Percentiles rank a stretch among this genome's conserved stretches.
phyloP scores from a whole-genome alignment of 2,329 filamentous ascomycete species.

The Truncatella angustata region DNA sequence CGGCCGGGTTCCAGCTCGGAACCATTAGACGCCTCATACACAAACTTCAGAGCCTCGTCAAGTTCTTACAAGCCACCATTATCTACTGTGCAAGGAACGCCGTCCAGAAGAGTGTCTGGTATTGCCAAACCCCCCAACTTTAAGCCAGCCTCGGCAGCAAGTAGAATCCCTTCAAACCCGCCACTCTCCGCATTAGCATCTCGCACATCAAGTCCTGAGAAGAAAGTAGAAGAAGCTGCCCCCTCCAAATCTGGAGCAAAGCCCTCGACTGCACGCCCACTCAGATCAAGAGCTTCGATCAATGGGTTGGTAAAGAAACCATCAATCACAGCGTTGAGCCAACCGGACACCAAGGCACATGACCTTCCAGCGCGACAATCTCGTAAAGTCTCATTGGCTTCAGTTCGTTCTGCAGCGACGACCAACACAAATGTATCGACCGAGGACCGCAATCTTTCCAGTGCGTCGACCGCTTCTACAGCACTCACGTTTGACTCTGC shows the following conservation, averaged over 20 bases:
- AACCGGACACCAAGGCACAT: conserved; percentile 16
- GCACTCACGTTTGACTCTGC: conserved; percentile 33
- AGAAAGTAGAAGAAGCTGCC: conserved; percentile 21
- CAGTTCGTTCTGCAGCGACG: conserved; percentile 35
- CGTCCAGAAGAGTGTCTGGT: conserved; percentile 33
- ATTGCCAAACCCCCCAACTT: conserved; percentile 34
- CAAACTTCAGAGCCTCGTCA: conserved; percentile 42
- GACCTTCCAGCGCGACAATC: conserved; percentile 28
- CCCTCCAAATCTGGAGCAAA: conserved; percentile 44
- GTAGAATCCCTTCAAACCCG: conserved; percentile 21
- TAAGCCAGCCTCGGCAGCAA: conserved; percentile 20
- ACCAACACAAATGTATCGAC: conserved; percentile 26
- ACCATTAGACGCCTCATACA: conserved; percentile 37
- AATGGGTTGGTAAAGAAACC: conserved; percentile 56
- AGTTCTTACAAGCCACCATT: conserved; percentile 43
- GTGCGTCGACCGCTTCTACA: conserved; percentile 36
- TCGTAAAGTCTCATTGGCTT: conserved; percentile 38
- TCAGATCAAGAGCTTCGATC: conserved; percentile 51
- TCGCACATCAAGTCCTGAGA: conserved; percentile 39
- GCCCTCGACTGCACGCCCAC: conserved; percentile 41
- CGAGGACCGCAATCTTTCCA: conserved; percentile 34
- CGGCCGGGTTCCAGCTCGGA: conserved; percentile 56
- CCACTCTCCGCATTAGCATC: conserved; percentile 28
- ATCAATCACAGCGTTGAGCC: conserved; percentile 41
- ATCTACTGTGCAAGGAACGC: conserved; percentile 43